These are phyloP conservation scores for Kockovaella imperatae DNA, from an alignment of 768 basidiomycete genomes.

Conservation along the genomic window DNA sequence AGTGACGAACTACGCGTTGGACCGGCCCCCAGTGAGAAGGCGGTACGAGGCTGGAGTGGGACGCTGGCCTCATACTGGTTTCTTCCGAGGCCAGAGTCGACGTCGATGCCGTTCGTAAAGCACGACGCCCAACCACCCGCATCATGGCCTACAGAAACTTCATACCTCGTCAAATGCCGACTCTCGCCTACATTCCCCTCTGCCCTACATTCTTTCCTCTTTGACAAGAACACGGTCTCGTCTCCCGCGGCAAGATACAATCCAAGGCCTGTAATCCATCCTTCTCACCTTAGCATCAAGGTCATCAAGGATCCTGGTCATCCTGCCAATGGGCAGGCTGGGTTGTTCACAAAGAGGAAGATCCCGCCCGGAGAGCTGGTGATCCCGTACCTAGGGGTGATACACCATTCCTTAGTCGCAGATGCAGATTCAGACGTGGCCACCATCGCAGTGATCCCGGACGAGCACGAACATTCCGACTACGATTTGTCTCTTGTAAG, in stretches of 20 bases:
- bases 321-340: slow-evolving; percentile 70
- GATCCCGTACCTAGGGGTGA: slow-evolving; percentile 72
- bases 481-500: slow-evolving; percentile 69
- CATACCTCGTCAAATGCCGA: slow-evolving; percentile 52
- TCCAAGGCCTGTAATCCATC: slow-evolving; percentile 16
- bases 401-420: slow-evolving; percentile 49
- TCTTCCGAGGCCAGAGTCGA: no score
- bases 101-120: not conserved
- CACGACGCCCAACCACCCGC: slow-evolving; percentile 42
- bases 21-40: no score
- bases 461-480: slow-evolving; percentile 47
- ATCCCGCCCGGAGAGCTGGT: slow-evolving; percentile 62
- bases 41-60: no score
- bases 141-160: slow-evolving; percentile 54
- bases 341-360: slow-evolving; percentile 69
- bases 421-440: not conserved
- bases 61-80: no score
- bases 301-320: slow-evolving; percentile 51
- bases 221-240: no score
- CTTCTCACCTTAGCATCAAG: slow-evolving; percentile 53
- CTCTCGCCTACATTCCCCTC: slow-evolving; percentile 58
- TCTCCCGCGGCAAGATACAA: slow-evolving; percentile 6
- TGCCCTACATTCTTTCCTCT: slow-evolving; percentile 15
- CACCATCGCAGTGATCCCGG: not conserved
- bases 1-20: no score